Conservation (phyloP, 257 asterid genomes). For the Solanum commersonii region DNA sequence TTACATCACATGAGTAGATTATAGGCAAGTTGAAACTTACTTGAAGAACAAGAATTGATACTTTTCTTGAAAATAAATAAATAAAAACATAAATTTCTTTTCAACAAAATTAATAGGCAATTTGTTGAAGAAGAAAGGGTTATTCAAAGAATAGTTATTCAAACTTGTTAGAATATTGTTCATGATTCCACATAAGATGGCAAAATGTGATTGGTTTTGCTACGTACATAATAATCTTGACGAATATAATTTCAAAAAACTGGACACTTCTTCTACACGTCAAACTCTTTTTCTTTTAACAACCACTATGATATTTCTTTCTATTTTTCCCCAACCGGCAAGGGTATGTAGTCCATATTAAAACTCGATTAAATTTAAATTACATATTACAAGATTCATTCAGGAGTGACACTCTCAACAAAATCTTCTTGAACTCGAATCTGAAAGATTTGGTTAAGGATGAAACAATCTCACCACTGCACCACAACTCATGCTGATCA, state of each 20-base stretch:
- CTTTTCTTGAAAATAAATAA: background rate
- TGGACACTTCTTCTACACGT: background rate
- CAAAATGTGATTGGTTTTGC: background rate
- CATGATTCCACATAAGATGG: background rate
- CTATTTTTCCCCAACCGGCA: too few species aligned
- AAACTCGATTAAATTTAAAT: too few species aligned
- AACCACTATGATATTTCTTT: background rate
- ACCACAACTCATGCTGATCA: too few species aligned
- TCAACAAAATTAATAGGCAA: background rate
- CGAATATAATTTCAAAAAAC: background rate
- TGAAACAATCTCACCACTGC: too few species aligned
- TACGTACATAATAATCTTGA: background rate
- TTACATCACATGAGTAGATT: background rate
- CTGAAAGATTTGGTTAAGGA: accelerated
- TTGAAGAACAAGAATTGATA: background rate
- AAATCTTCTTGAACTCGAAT: too few species aligned
- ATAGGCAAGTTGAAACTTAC: background rate
- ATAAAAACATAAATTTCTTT: background rate
- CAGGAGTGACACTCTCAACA: too few species aligned
- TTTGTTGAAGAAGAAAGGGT: background rate
- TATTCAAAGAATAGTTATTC: background rate
- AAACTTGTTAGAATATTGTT: background rate
- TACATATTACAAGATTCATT: accelerated
- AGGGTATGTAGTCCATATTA: too few species aligned
- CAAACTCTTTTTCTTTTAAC: background rate